A percentile compares a stretch with the other conserved stretches of the same genome.
Conservation (phyloP, 2,329 filamentous ascomycete species). For the Massarina eburnea region DNA sequence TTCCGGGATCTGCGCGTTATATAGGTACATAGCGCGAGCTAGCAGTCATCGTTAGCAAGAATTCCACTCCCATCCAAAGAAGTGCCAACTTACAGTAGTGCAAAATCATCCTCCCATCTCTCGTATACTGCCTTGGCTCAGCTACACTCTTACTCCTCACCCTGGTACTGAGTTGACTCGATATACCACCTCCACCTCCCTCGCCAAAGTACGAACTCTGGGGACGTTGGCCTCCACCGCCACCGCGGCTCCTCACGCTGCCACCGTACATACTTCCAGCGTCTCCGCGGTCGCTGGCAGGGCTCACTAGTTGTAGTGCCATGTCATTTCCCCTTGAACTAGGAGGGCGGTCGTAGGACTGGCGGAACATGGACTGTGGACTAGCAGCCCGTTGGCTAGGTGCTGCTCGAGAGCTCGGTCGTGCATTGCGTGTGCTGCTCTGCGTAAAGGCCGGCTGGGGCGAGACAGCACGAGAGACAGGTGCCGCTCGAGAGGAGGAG, state of each 20-base stretch:
- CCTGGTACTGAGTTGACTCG: constrained; percentile 43
- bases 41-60: constrained; percentile 6
- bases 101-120: constrained; percentile 82
- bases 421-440: constrained; percentile 3
- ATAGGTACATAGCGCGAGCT: constrained; percentile 95
- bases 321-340: constrained; percentile 49
- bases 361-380: constrained; percentile 55
- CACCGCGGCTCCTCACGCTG: constrained; percentile 39
- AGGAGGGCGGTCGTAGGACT: constrained; percentile 51
- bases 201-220: constrained; percentile 49
- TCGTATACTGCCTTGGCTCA: constrained; percentile 81
- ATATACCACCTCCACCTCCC: constrained; percentile 29
- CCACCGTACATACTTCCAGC: constrained; percentile 46
- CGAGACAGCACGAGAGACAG: no score
- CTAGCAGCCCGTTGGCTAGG: constrained; percentile 46
- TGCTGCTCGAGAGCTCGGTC: constrained; percentile 6
- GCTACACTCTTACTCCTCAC: constrained; percentile 82
- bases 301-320: constrained; percentile 47
- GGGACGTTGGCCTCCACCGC: constrained; percentile 34
- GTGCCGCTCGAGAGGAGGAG: not conserved
- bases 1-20: constrained; percentile 91
- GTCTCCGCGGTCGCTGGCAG: constrained; percentile 39
- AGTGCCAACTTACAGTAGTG: constrained; percentile 78
- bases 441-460: constrained; percentile 2
- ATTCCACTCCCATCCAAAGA: not conserved